Percentiles rank a stretch among this genome's conserved stretches.
Conservation (phyloP, 108 stramenopile genomes). For the Nannochloropsis gaditana region DNA sequence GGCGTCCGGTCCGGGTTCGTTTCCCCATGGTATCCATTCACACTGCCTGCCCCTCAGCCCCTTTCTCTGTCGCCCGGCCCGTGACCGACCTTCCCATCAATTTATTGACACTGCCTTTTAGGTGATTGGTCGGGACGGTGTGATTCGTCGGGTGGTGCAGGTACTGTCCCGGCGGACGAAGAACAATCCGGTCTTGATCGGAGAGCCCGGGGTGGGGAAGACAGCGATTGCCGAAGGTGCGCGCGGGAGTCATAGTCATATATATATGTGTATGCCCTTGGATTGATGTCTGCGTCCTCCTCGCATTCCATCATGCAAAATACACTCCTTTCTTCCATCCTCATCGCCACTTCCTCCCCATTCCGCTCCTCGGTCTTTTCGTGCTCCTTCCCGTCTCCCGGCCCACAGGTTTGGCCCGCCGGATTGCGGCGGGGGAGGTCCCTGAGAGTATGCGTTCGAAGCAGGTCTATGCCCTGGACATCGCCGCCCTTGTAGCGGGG, state of each 20-base stretch:
- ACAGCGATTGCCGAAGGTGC: constrained; percentile 39
- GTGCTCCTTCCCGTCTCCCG: too few relatives aligned
- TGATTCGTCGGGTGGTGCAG: constrained; percentile 30
- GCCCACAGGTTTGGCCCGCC: constrained; percentile 23
- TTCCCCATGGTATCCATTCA: background rate
- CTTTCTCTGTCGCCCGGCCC: background rate
- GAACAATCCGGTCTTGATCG: constrained; percentile 48
- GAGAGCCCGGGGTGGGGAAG: constrained; percentile 47
- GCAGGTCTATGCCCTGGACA: constrained; percentile 32
- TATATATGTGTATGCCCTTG: too few relatives aligned
- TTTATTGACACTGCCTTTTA: background rate
- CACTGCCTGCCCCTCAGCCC: background rate
- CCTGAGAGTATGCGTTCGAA: constrained; percentile 38
- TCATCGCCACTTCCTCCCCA: too few relatives aligned
- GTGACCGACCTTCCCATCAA: background rate
- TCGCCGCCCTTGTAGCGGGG: constrained; percentile 37
- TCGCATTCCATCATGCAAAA: too few relatives aligned
- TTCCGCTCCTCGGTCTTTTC: too few relatives aligned
- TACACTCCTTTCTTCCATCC: too few relatives aligned
- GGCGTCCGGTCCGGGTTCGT: background rate
- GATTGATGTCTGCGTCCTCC: too few relatives aligned
- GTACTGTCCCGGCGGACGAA: constrained; percentile 40
- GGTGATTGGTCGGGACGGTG: constrained; percentile 41
- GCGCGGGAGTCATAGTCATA: background rate
- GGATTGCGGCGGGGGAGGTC: constrained; percentile 30